Conservation (phyloP, 371 early-diverging fungal species). For the Actinomucor elegans region DNA sequence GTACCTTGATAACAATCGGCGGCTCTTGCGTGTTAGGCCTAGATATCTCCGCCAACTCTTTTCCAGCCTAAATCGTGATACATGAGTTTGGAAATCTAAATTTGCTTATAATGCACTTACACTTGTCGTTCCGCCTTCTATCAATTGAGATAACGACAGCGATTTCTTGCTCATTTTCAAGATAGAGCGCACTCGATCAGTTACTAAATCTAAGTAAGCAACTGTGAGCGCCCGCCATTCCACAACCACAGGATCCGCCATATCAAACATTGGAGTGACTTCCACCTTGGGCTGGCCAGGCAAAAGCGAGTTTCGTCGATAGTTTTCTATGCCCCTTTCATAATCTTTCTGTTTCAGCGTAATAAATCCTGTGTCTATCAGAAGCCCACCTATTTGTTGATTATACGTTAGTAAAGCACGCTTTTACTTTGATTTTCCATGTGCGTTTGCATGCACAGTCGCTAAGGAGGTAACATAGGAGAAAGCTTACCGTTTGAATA, state of each 20-base stretch:
- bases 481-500: conserved; percentile 77
- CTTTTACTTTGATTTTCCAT: not conserved
- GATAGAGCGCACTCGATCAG: conserved; percentile 58
- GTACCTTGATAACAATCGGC: conserved; percentile 76
- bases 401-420: not conserved
- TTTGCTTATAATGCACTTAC: conserved; percentile 30
- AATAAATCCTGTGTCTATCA: conserved; percentile 48
- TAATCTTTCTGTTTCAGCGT: conserved; percentile 35
- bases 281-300: conserved; percentile 48
- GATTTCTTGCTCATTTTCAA: conserved; percentile 54
- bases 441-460: not conserved
- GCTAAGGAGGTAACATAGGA: conserved; percentile 3
- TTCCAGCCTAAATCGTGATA: conserved; percentile 62
- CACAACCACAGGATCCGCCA: conserved; percentile 78
- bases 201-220: conserved; percentile 76
- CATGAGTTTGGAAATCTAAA: not conserved
- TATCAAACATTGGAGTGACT: conserved; percentile 70
- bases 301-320: conserved; percentile 32
- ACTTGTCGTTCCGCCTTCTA: conserved; percentile 88
- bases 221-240: conserved; percentile 94
- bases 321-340: conserved; percentile 44
- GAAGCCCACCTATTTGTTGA: conserved; percentile 31
- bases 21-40: conserved; percentile 82
- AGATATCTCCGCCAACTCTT: conserved; percentile 80
- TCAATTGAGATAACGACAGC: conserved; percentile 77